Evolutionary conservation across 1,284 basidiomycete species (phyloP).

Genomic region (Pterulicium gracile): DNA sequence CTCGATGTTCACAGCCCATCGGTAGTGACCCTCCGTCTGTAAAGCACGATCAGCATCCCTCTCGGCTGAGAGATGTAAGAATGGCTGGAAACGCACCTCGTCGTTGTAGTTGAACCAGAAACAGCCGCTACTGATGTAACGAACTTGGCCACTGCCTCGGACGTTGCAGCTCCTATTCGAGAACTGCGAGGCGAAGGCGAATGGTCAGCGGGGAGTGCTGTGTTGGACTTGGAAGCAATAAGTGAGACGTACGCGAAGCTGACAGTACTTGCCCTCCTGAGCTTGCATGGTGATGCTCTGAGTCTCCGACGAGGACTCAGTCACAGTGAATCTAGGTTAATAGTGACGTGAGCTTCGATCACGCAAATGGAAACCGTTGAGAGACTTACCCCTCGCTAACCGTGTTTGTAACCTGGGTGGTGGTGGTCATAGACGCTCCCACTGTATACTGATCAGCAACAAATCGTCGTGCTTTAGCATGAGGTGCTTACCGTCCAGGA

Average conservation of each 20-base stretch:
- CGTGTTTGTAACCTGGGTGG: conserved; percentile 2
- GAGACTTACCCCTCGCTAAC: neutral
- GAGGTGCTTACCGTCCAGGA: neutral
- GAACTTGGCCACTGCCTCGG: conserved; percentile 13
- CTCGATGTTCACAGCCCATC: neutral
- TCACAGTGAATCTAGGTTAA: neutral
- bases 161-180: conserved; percentile 13
- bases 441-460: neutral
- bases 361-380: neutral
- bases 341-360: neutral
- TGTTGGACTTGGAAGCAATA: too few relatives aligned
- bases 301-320: conserved; percentile 2
- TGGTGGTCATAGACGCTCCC: conserved; percentile 1
- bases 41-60: neutral
- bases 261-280: conserved; percentile 7
- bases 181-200: conserved; percentile 8
- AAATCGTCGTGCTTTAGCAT: too few relatives aligned
- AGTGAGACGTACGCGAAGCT: conserved; percentile 3
- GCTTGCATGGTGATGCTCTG: conserved; percentile 7
- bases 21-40: neutral
- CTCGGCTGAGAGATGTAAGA: neutral
- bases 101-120: conserved; percentile 20
- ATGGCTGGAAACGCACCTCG: conserved; percentile 3
- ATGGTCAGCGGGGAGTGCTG: neutral
- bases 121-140: conserved; percentile 15